phyloP scores from a whole-genome alignment of 495 filamentous ascomycete species.

The Penicillium longicatenatum region DNA sequence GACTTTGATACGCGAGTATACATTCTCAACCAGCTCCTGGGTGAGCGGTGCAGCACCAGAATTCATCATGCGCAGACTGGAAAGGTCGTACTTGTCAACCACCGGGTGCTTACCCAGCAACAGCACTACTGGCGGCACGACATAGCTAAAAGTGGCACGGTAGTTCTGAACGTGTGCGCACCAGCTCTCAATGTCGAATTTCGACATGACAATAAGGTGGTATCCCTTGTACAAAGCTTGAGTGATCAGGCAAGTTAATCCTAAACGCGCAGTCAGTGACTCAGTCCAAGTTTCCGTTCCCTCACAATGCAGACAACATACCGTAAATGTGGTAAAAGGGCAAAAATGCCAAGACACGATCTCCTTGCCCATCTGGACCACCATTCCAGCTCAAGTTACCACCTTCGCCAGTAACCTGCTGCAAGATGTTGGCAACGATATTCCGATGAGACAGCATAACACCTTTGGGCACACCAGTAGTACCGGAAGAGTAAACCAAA shows the following conservation, averaged over 20 bases:
- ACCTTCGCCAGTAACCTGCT: constrained; percentile 59
- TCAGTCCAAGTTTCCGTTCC: constrained; percentile 54
- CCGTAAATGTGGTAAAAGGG: constrained; percentile 98
- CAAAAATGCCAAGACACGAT: constrained; percentile 75
- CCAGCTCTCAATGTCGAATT: constrained; percentile 81
- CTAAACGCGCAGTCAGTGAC: constrained; percentile 63
- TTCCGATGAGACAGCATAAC: constrained; percentile 88
- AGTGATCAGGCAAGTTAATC: constrained; percentile 64
- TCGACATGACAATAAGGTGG: constrained; percentile 71
- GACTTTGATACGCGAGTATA: constrained; percentile 72
- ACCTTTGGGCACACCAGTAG: constrained; percentile 88
- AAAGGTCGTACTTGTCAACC: constrained; percentile 79
- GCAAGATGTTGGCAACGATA: constrained; percentile 70
- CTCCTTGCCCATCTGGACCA: constrained; percentile 62
- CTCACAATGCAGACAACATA: constrained; percentile 21
- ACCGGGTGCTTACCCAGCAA: constrained; percentile 76
- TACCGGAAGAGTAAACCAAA: constrained; percentile 87
- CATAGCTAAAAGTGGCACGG: constrained; percentile 74
- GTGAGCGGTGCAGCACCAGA: constrained; percentile 89
- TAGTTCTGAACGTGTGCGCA: constrained; percentile 74
- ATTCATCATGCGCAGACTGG: constrained; percentile 78
- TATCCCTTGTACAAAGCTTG: constrained; percentile 67
- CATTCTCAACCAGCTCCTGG: constrained; percentile 74
- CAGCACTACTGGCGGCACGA: constrained; percentile 85
- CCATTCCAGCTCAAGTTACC: constrained; percentile 60